phyloP scores from a whole-genome alignment of 2,329 filamentous ascomycete species.

The Berkeleyomyces rouxiae region DNA sequence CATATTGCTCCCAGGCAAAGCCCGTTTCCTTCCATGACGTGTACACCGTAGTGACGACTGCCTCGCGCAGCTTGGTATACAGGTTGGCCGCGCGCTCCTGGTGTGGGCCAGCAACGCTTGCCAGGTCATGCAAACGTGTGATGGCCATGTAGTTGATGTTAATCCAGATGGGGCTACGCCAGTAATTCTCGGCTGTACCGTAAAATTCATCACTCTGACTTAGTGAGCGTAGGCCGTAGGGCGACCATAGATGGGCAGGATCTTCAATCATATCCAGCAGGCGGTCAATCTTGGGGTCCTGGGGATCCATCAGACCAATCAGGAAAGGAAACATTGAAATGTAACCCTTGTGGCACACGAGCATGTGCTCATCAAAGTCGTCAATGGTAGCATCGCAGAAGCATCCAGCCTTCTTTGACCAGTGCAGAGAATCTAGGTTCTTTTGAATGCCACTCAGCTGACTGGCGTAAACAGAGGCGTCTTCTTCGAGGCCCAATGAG shows the following conservation, averaged over 20 bases:
- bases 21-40: constrained; percentile 77
- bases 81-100: constrained; percentile 51
- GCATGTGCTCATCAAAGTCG: constrained; percentile 74
- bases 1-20: constrained; percentile 98
- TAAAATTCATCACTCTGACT: constrained; percentile 73
- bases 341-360: constrained; percentile 95
- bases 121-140: constrained; percentile 10
- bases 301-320: constrained; percentile 57
- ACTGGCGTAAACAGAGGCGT: constrained; percentile 53
- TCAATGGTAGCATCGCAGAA: constrained; percentile 95
- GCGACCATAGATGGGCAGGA: constrained; percentile 76
- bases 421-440: constrained; percentile 89
- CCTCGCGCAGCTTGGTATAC: constrained; percentile 62
- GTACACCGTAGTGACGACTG: constrained; percentile 79
- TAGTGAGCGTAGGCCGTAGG: constrained; percentile 74
- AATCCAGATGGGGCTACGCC: constrained; percentile 88
- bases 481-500: constrained; percentile 58
- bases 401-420: constrained; percentile 61
- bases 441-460: constrained; percentile 61
- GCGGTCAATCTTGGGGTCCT: constrained; percentile 57
- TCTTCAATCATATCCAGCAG: constrained; percentile 65
- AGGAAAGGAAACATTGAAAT: constrained; percentile 87
- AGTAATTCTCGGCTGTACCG: constrained; percentile 90
- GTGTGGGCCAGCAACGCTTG: constrained; percentile 46
- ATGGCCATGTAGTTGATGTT: constrained; percentile 80